Conservation (phyloP, 306 rosid species). For the Oemleria cerasiformis region DNA sequence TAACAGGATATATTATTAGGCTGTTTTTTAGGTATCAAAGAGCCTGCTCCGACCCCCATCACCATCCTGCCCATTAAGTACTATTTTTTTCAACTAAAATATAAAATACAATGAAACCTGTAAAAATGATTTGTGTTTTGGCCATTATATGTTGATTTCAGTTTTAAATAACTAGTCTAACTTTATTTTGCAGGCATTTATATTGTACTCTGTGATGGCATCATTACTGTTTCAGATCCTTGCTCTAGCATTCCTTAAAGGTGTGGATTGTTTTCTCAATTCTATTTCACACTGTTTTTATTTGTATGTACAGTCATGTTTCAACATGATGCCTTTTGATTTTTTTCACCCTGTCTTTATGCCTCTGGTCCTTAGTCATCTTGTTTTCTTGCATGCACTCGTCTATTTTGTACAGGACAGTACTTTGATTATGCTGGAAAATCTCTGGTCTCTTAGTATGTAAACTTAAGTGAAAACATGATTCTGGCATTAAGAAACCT, state of each 20-base stretch:
- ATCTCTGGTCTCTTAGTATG: background rate
- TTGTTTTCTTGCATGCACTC: conserved; percentile 10
- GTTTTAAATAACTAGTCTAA: background rate
- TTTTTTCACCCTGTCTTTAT: no score
- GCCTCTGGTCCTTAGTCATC: background rate
- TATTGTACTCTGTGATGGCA: conserved; percentile 52
- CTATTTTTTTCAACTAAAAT: background rate
- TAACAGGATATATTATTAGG: background rate
- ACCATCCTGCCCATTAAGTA: background rate
- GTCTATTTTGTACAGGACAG: background rate
- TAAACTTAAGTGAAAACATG: background rate
- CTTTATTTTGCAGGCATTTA: conserved; percentile 72
- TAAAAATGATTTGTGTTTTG: background rate
- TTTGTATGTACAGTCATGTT: conserved; percentile 11
- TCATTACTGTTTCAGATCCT: conserved; percentile 73
- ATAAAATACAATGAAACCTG: background rate
- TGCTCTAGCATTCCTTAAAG: conserved; percentile 63
- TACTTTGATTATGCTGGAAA: background rate
- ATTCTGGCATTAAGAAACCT: background rate
- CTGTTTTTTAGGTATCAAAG: background rate
- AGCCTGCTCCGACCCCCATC: background rate
- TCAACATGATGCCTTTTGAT: conserved; percentile 17
- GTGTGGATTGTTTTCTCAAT: conserved; percentile 40
- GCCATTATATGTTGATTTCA: background rate
- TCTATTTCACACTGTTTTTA: conserved; percentile 8